These are phyloP conservation scores for Aspergillus bombycis DNA, from an alignment of 2,329 filamentous ascomycete genomes.

Conservation along the genomic window DNA sequence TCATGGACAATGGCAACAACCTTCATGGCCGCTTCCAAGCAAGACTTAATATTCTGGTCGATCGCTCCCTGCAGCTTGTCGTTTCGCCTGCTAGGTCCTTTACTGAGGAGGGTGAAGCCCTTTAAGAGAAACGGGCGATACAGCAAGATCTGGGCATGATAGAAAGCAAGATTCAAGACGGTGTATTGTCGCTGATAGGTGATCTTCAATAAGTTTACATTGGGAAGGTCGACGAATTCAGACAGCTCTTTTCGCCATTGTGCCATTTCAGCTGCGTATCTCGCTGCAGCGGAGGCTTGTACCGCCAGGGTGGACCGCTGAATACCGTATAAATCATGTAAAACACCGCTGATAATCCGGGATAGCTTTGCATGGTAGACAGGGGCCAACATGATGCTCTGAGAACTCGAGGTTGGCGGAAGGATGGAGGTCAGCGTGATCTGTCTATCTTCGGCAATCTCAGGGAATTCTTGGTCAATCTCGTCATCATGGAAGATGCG, in stretches of 20 bases:
- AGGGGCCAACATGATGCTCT: slow-evolving; percentile 50
- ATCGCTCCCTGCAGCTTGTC: slow-evolving; percentile 18
- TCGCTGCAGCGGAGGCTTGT: slow-evolving; percentile 40
- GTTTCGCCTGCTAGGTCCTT: slow-evolving; percentile 16
- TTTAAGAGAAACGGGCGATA: slow-evolving; percentile 38
- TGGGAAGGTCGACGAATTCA: slow-evolving; percentile 31
- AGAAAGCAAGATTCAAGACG: slow-evolving; percentile 40
- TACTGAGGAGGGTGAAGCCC: slow-evolving; percentile 23
- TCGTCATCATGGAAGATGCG: slow-evolving; percentile 24
- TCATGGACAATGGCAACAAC: slow-evolving; percentile 45
- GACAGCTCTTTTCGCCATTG: slow-evolving; percentile 53
- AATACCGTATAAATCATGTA: slow-evolving; percentile 48
- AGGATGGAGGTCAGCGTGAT: slow-evolving; percentile 20
- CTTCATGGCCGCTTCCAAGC: slow-evolving; percentile 45
- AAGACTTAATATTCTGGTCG: slow-evolving; percentile 33
- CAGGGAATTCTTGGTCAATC: slow-evolving; percentile 25
- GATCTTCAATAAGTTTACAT: slow-evolving; percentile 43
- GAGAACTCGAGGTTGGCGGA: slow-evolving; percentile 31
- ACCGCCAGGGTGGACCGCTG: slow-evolving; percentile 14
- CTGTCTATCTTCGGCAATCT: slow-evolving; percentile 25
- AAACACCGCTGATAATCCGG: slow-evolving; percentile 48
- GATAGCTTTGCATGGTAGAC: slow-evolving; percentile 51
- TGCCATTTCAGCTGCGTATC: slow-evolving; percentile 47
- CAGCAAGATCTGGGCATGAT: slow-evolving; percentile 38
- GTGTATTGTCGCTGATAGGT: slow-evolving; percentile 52